Evolutionary conservation across 2,329 filamentous ascomycete genomes (phyloP), one percentile per base, ranked within the genome.

Genomic region (Trichoderma harzianum): DNA sequence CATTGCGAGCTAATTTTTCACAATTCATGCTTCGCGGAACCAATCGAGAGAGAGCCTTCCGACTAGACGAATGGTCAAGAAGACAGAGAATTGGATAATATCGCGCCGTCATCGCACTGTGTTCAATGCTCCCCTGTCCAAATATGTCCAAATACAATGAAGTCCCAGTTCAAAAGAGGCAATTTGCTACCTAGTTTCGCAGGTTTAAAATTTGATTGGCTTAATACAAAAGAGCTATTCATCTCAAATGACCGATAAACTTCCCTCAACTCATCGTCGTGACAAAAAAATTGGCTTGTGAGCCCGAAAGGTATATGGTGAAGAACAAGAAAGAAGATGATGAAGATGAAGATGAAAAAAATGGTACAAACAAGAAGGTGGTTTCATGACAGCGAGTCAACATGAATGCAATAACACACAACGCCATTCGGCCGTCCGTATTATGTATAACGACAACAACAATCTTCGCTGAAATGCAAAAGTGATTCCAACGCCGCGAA

Each of bases 401-500:
- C 36, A 69, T 32, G 66, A 70, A 70, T 58, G 60, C 43, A 70
- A 70, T 32, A 65, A 65, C 60, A 70, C 61, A 70, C 61, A 70
- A 70, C 69, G 69, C 69, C 63, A 58, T 71, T 65, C 24, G 69
- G 69, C 60, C 60, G 60, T 71, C 43, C 69, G 55, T 65, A 64
- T 53, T 21, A 55, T 71, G 53, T 66, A 39, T 53, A 72, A 70
- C 65, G 65, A 72, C 53, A 63, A 69, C 55, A 69, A 61, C 55
- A 69, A 61, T 57, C 71, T 61, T 72, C 63, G 70, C 63, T 73
- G 43, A 72, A 73, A 72, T 69, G 73, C 70, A 72, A 69, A 55
- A 69, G 24, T 55, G 70, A 62, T 58, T 60, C 69, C 72, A 76
- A 77, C 74, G 74, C 75, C 76, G 62, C 58, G 64, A 72, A 72